phyloP scores from a whole-genome alignment of 2,329 filamentous ascomycete species.

The Erysiphe pulchra region DNA sequence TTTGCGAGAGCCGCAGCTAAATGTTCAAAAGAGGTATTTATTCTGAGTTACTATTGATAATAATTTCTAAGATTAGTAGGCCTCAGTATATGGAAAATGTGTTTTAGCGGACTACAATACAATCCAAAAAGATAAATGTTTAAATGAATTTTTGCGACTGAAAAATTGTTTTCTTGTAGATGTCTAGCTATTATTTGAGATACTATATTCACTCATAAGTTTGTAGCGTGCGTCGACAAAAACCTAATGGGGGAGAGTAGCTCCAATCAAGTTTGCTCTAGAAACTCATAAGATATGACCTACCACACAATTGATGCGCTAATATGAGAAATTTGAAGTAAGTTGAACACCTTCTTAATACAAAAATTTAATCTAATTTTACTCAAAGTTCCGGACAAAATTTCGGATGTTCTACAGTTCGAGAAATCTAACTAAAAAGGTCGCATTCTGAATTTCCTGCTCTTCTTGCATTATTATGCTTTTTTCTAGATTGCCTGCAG shows the following conservation, averaged over 20 bases:
- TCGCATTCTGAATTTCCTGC: constrained; percentile 65
- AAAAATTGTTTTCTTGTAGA: constrained; percentile 70
- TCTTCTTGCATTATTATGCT: constrained; percentile 56
- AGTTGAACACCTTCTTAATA: too few relatives aligned
- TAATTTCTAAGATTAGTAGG: constrained; percentile 22
- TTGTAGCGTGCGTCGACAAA: too few relatives aligned
- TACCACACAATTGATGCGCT: too few relatives aligned
- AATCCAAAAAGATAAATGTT: constrained; percentile 75
- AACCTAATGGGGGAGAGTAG: too few relatives aligned
- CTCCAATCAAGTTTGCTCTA: too few relatives aligned
- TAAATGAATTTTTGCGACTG: constrained; percentile 56
- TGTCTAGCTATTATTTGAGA: constrained; percentile 5
- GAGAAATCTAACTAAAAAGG: constrained; percentile 49
- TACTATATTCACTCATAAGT: too few relatives aligned
- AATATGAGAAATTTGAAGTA: too few relatives aligned
- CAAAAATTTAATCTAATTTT: too few relatives aligned
- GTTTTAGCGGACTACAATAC: constrained; percentile 75
- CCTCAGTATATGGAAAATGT: constrained; percentile 71
- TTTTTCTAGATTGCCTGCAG: constrained; percentile 21
- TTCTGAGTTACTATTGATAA: neutral
- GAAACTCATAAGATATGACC: too few relatives aligned
- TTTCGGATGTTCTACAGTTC: constrained; percentile 28
- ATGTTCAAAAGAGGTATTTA: constrained; percentile 35
- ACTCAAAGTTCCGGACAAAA: too few relatives aligned
- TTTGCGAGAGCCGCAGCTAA: constrained; percentile 38